Evolutionary conservation across 169 alveolate species (phyloP).

Genomic region (Plasmodium yoelii): DNA sequence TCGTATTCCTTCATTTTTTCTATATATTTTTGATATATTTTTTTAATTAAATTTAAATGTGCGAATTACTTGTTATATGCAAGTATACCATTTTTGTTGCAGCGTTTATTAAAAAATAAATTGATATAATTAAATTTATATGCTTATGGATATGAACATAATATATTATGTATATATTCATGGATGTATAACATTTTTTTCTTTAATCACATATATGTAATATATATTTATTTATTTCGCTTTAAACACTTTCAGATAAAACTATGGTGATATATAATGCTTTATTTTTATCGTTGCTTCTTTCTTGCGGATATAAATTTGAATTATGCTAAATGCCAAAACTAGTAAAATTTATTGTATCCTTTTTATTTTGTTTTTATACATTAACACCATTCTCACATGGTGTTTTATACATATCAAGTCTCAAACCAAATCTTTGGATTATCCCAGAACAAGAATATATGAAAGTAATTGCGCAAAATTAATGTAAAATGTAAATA

Average conservation of each 20-base stretch:
- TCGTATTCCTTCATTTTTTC: neutral
- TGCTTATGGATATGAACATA: neutral
- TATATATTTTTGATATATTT: too few relatives aligned
- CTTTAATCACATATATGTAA: too few relatives aligned
- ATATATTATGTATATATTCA: neutral
- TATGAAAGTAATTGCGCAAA: neutral
- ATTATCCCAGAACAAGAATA: neutral
- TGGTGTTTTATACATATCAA: conserved; percentile 12
- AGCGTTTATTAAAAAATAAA: too few relatives aligned
- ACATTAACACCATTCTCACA: conserved; percentile 11
- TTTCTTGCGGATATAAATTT: neutral
- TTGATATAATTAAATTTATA: too few relatives aligned
- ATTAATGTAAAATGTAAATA: neutral
- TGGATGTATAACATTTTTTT: neutral
- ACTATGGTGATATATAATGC: neutral
- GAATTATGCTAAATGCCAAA: conserved; percentile 54
- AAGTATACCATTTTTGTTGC: too few relatives aligned
- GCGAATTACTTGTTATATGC: too few relatives aligned
- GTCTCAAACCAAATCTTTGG: neutral
- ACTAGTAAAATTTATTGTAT: conserved; percentile 5
- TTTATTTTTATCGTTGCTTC: neutral
- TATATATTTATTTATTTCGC: neutral
- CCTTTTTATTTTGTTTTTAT: conserved; percentile 12
- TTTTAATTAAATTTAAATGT: too few relatives aligned
- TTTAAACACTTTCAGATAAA: conserved; percentile 16